Base-by-base conservation (phyloP, 192 early-diverging fungal species). In the Phycomyces nitens region DNA sequence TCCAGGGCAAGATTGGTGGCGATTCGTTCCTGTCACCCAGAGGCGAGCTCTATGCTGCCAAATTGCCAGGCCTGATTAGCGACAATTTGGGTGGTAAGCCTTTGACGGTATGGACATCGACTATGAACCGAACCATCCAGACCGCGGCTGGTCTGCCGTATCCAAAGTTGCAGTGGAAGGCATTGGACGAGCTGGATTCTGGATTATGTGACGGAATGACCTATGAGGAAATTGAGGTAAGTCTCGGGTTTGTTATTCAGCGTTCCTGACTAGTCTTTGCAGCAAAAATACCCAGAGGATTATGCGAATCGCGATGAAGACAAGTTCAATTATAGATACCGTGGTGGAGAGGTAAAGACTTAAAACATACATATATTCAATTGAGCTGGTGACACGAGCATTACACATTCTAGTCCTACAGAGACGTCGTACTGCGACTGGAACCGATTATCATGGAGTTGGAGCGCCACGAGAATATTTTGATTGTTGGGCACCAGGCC, bases 381-480 rank as follows among this genome's bases (percentile, higher is more conserved):
- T n/a, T n/a, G n/a, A n/a, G 29, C 7, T 2, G 29, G 29, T 34
- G 7, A 34, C 29, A 34, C 29, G 29, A 34, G 29, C 29, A 34
- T 34, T n/a, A n/a, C n/a, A 11, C 15, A 18, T 3, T 47, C 39
- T 50, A 76, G 82, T 93, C 90, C n/a, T 98, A 99, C 71, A 84
- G 93, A 12, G 95, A 98, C 76, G 88, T 99, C 15, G 98, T 99
- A 10, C 78, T 94, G 66, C 85, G 95, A 34, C 72, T 99, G 34
- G 98, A 99, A 77, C 98, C 98, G 1, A 93, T 99, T 57, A 99
- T 98, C 58, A 93, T 99, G 94, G 98, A 99, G 71, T 82, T 99
- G 43, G 97, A 98, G 69, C 86, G 97, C 29, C 95, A 99, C 74
- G 89, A 94, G 69, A 90, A 92, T 65, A 96, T 98, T 55, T 79